These are phyloP conservation scores for Neurospora sublineolata DNA, from an alignment of 495 filamentous ascomycete genomes.

Conservation along the genomic window DNA sequence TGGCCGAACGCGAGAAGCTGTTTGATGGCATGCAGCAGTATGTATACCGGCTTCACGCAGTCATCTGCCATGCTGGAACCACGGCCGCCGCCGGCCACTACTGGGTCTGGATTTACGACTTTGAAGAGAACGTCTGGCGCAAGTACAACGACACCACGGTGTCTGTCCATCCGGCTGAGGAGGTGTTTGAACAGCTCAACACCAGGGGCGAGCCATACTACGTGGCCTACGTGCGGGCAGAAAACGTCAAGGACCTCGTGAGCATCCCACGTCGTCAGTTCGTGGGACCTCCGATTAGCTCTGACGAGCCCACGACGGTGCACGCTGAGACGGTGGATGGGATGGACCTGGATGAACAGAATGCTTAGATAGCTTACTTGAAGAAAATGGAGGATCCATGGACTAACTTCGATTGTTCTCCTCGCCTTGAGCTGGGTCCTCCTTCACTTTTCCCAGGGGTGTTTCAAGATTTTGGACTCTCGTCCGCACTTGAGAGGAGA, in stretches of 20 bases:
- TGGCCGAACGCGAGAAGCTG: conserved; percentile 40
- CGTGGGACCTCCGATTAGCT: not conserved
- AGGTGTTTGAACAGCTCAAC: conserved; percentile 54
- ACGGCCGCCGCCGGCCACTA: conserved; percentile 66
- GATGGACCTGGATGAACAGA: not conserved
- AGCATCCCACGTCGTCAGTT: conserved; percentile 30
- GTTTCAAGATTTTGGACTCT: not conserved
- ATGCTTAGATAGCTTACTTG: not conserved
- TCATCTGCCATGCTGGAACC: conserved; percentile 76
- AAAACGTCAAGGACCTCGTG: conserved; percentile 48
- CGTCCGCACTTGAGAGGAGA: not conserved
- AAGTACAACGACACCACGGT: conserved; percentile 89
- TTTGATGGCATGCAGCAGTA: conserved; percentile 49
- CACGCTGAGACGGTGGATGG: not conserved
- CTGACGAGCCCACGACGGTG: not conserved
- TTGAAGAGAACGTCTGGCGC: conserved; percentile 67
- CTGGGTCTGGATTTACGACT: conserved; percentile 94
- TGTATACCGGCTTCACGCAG: conserved; percentile 76
- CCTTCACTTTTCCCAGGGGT: not conserved
- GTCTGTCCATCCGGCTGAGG: conserved; percentile 44
- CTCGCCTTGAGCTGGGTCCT: not conserved
- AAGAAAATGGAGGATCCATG: not conserved
- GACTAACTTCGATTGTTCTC: not conserved
- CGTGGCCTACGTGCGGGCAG: conserved; percentile 68
- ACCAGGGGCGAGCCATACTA: conserved; percentile 71